A percentile compares a stretch with the other conserved stretches of the same genome.
phyloP scores from a whole-genome alignment of 768 basidiomycete species.

The Auriscalpium orientale region DNA sequence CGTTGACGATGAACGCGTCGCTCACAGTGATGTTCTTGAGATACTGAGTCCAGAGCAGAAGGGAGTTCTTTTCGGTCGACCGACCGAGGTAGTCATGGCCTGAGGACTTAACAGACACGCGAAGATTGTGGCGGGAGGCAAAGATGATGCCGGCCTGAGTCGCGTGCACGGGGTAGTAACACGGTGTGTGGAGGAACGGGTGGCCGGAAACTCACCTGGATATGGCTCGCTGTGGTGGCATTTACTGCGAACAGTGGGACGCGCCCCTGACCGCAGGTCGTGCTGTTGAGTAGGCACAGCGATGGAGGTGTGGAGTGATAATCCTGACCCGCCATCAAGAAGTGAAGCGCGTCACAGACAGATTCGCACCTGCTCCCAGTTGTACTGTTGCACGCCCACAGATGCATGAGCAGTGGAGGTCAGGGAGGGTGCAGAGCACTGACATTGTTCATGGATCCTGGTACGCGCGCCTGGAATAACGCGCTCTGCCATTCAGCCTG shows the following conservation, averaged over 20 bases:
- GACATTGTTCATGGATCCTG: conserved; percentile 12
- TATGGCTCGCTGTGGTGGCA: conserved; percentile 4
- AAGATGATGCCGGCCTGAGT: conserved; percentile 25
- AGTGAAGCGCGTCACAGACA: neutral
- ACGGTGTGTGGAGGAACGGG: neutral
- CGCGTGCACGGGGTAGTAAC: neutral
- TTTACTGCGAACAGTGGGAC: conserved; percentile 14
- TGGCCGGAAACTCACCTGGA: conserved; percentile 4
- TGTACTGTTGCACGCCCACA: neutral
- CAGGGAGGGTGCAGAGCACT: neutral
- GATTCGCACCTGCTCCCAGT: conserved; percentile 10
- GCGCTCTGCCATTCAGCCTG: conserved; percentile 10
- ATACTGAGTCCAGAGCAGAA: conserved; percentile 36
- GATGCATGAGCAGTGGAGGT: neutral
- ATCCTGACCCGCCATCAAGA: neutral
- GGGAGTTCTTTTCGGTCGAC: conserved; percentile 32
- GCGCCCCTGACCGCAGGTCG: conserved; percentile 8
- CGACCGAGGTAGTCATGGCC: conserved; percentile 39
- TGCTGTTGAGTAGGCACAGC: conserved; percentile 9
- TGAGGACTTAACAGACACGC: conserved; percentile 24
- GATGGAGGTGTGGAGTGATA: neutral
- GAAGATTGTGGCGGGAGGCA: conserved; percentile 22
- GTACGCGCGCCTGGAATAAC: conserved; percentile 8
- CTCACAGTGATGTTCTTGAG: conserved; percentile 28
- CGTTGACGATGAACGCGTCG: conserved; percentile 13